Conservation (phyloP, 352 stramenopile species). For the Phytophthora aleatoria region DNA sequence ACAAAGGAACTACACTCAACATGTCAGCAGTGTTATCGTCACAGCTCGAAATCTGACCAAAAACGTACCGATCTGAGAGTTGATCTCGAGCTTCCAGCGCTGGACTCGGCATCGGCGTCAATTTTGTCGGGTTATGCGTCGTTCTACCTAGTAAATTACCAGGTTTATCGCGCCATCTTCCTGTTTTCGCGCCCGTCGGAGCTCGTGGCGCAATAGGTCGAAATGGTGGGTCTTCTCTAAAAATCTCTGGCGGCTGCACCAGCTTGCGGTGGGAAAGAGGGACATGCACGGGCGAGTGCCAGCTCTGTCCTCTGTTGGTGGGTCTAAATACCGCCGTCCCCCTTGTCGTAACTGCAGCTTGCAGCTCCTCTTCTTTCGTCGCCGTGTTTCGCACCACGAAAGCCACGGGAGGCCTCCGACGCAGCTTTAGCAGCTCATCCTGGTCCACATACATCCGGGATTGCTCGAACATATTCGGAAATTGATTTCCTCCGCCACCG, state of each 20-base stretch:
- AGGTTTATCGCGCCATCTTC: constrained; percentile 12
- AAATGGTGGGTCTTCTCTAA: constrained; percentile 47
- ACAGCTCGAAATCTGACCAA: not conserved
- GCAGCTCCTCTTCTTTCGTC: constrained; percentile 27
- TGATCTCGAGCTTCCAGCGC: constrained; percentile 14
- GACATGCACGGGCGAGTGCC: constrained; percentile 65
- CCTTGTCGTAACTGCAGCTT: constrained; percentile 8
- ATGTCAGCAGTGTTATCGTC: not conserved
- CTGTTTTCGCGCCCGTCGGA: constrained; percentile 2
- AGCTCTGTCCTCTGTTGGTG: constrained; percentile 41
- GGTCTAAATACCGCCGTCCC: not conserved
- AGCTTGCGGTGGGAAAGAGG: constrained; percentile 69
- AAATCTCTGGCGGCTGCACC: constrained; percentile 52
- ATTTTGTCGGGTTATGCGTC: constrained; percentile 23
- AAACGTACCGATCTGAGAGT: constrained; percentile 30
- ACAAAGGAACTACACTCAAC: constrained; percentile 27
- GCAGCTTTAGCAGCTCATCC: constrained; percentile 36
- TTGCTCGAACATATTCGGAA: constrained; percentile 24
- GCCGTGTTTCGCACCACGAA: constrained; percentile 47
- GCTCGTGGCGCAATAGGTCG: constrained; percentile 29
- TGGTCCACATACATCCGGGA: constrained; percentile 44
- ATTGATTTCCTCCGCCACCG: not conserved
- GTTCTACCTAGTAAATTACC: not conserved
- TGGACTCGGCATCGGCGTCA: constrained; percentile 16
- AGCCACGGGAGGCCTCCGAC: constrained; percentile 40